phyloP scores from a whole-genome alignment of 1,284 basidiomycete genomes.

The Melampsora larici-populina region DNA sequence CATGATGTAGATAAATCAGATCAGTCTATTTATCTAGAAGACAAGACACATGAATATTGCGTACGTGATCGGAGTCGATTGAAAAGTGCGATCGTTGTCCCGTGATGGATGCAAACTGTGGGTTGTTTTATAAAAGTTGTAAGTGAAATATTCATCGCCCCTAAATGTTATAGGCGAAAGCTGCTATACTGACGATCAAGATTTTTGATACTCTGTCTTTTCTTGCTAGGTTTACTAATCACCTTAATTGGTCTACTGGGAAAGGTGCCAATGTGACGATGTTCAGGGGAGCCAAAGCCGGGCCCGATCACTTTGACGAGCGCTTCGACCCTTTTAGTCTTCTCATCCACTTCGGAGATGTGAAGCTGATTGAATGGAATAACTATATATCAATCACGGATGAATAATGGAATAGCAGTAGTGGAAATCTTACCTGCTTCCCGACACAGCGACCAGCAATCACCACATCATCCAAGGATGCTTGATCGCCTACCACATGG shows the following conservation, averaged over 20 bases:
- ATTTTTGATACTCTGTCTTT: slow-evolving; percentile 87
- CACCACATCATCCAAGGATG: slow-evolving; percentile 39
- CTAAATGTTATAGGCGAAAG: slow-evolving; percentile 1
- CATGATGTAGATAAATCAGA: not conserved
- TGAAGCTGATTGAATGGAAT: slow-evolving; percentile 50
- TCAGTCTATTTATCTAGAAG: not conserved
- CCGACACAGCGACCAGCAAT: slow-evolving; percentile 35
- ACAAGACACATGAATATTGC: slow-evolving; percentile 59
- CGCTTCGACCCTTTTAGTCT: slow-evolving; percentile 86
- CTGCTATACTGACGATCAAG: slow-evolving; percentile 69
- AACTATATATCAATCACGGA: not conserved
- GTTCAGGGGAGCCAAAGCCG: slow-evolving; percentile 63
- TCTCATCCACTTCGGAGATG: slow-evolving; percentile 63
- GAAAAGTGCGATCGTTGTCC: slow-evolving; percentile 89
- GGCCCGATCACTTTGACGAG: slow-evolving; percentile 83
- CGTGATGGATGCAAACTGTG: slow-evolving; percentile 87
- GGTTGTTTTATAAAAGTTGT: slow-evolving; percentile 23
- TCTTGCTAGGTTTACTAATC: slow-evolving; percentile 69
- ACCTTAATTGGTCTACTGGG: slow-evolving; percentile 90
- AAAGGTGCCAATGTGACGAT: slow-evolving; percentile 78
- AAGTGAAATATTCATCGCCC: not conserved
- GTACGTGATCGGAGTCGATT: slow-evolving; percentile 89
- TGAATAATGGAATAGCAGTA: too few species aligned
- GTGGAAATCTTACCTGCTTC: slow-evolving; percentile 22
- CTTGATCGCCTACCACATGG: slow-evolving; percentile 42